A percentile compares a stretch with the other conserved stretches of the same genome.
phyloP scores from a whole-genome alignment of 805 yeast species.

The Zygosaccharomyces bisporus region DNA sequence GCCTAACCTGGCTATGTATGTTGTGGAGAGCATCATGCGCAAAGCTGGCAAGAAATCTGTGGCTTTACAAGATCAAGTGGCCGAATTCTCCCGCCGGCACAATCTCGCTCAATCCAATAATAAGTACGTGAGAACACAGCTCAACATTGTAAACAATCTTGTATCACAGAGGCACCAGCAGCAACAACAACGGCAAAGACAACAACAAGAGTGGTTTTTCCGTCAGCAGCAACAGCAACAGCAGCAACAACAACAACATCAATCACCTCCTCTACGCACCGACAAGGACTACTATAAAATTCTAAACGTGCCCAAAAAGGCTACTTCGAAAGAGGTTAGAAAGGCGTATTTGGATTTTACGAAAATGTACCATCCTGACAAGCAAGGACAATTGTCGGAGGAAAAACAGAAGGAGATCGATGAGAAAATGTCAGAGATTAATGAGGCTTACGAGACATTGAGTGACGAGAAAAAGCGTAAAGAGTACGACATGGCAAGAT shows the following conservation, averaged over 20 bases:
- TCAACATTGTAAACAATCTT: slow-evolving; percentile 37
- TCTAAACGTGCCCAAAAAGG: slow-evolving; percentile 61
- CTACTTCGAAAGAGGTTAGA: slow-evolving; percentile 68
- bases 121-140: slow-evolving; percentile 24
- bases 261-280: slow-evolving; percentile 29
- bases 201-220: slow-evolving; percentile 37
- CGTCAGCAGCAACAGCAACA: slow-evolving; percentile 35
- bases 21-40: slow-evolving; percentile 19
- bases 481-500: slow-evolving; percentile 56
- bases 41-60: slow-evolving; percentile 12
- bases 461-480: slow-evolving; percentile 60
- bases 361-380: slow-evolving; percentile 88
- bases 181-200: slow-evolving; percentile 46
- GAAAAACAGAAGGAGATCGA: slow-evolving; percentile 67
- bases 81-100: slow-evolving; percentile 25
- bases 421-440: slow-evolving; percentile 83
- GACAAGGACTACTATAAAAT: slow-evolving; percentile 76
- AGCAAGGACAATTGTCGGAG: slow-evolving; percentile 60
- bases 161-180: slow-evolving; percentile 39
- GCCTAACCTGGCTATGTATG: slow-evolving; percentile 30
- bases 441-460: slow-evolving; percentile 86
- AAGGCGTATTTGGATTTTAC: slow-evolving; percentile 77
- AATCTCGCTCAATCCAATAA: slow-evolving; percentile 19
- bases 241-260: slow-evolving; percentile 39
- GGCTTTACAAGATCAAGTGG: slow-evolving; percentile 17